Base-by-base conservation (phyloP, 345 rosid genomes). In the Bruguiera gymnorhiza region DNA sequence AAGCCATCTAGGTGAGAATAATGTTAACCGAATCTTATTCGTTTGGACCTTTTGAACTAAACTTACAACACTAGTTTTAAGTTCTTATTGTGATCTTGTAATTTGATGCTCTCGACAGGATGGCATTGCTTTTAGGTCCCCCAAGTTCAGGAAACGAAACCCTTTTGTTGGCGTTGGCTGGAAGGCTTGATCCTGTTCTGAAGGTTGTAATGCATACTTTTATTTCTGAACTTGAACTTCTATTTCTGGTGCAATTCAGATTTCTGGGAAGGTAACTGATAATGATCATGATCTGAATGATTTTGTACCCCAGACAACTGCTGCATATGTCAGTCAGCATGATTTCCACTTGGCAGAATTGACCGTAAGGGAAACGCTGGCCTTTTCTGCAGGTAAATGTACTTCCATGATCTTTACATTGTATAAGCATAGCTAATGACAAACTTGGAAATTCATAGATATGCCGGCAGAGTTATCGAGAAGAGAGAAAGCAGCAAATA, bases 91-190 rank as follows among this genome's bases (percentile, higher is more conserved):
- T 39, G 48, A 11, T 39, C 15, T 39, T 39, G 48, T 2, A 39
- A 39, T 39, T 39, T 39, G 48, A 39, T 39, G 48, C 48, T 10
- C 0, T 39, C 10, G 48, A 55, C 74, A 88, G 96, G 67, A 83
- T 86, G 88, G 75, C 93, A 26, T 61, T 90, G 81, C 91, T 90
- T 29, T 69, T 90, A 73, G 96, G 96, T 60, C 96, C 96, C 65
- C 93, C 93, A 58, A 71, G 86, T 70, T 86, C 90, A 23, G 96
- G 96, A 8, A 90, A 90, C 78, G 88, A 93, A 3, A 85, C 89
- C 0, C 87, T 88, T 3, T 54, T 90, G 73, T 78, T 88, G 76
- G 91, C 93, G 65, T 79, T 90, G 77, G 91, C 91, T 6, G 91
- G 87, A 65, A 88, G 83, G 78, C 92, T 89, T 69, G 86, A 82